A percentile compares a stretch with the other conserved stretches of the same genome.
Conservation (phyloP, 176 grass and related monocot genomes). For the Musa acuminata region DNA sequence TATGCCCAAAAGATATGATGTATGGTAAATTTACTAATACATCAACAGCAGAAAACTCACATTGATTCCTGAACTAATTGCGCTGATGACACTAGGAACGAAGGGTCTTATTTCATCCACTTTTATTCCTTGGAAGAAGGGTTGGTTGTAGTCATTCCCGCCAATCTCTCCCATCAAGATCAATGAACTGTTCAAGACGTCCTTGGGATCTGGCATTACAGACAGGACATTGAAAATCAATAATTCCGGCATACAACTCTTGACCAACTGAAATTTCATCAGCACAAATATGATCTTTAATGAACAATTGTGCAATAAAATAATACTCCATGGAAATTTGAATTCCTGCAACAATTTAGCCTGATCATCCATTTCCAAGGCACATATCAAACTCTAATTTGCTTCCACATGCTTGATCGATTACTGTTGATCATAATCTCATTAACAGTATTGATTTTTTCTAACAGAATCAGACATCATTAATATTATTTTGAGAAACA, state of each 20-base stretch:
- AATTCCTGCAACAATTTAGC: background rate
- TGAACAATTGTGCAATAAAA: background rate
- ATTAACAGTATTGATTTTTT: background rate
- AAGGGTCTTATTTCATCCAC: conserved; percentile 51
- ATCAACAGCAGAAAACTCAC: conserved; percentile 18
- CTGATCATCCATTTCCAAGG: background rate
- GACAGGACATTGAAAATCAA: conserved; percentile 14
- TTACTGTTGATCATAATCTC: background rate
- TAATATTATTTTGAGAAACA: background rate
- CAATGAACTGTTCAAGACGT: conserved; percentile 62
- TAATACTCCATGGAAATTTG: background rate
- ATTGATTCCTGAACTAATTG: conserved; percentile 39
- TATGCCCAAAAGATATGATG: background rate
- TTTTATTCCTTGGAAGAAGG: conserved; percentile 57
- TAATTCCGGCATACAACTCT: background rate
- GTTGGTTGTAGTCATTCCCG: conserved; percentile 92
- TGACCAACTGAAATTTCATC: background rate
- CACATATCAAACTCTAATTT: background rate
- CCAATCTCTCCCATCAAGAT: conserved; percentile 86
- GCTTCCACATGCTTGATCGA: background rate
- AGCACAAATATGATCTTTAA: background rate
- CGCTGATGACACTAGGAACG: conserved; percentile 60
- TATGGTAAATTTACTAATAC: background rate
- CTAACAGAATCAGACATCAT: background rate
- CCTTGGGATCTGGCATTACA: conserved; percentile 39